Evolutionary conservation across 2,329 filamentous ascomycete species (phyloP).

Genomic region (Blastomyces gilchristii): DNA sequence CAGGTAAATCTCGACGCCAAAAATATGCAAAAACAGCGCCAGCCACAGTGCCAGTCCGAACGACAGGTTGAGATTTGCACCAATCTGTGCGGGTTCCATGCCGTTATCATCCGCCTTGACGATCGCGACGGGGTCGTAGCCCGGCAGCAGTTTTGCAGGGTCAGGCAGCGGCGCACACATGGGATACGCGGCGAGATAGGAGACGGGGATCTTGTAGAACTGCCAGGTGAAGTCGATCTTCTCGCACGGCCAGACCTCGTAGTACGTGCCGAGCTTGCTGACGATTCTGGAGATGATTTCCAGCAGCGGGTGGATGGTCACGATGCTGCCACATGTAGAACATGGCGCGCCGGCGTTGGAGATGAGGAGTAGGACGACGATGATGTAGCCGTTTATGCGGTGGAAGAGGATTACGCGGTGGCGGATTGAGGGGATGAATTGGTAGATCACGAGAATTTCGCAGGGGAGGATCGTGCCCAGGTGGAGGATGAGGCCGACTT

Average conservation of each 20-base stretch:
- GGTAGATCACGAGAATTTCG: conserved; percentile 30
- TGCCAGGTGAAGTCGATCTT: conserved; percentile 38
- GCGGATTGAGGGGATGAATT: conserved; percentile 37
- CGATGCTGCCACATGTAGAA: conserved; percentile 29
- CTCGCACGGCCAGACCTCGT: conserved; percentile 36
- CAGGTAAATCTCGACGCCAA: conserved; percentile 43
- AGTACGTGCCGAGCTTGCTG: conserved; percentile 26
- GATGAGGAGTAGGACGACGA: conserved; percentile 41
- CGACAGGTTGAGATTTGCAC: conserved; percentile 36
- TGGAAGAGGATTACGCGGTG: conserved; percentile 46
- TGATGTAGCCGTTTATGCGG: conserved; percentile 50
- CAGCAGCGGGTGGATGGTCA: conserved; percentile 27
- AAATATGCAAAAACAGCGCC: conserved; percentile 41
- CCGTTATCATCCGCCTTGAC: conserved; percentile 14
- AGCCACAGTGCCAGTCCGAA: conserved; percentile 49
- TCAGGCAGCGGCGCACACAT: conserved; percentile 8
- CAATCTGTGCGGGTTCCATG: conserved; percentile 24
- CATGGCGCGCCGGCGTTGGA: conserved; percentile 42
- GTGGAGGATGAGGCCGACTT: conserved; percentile 36
- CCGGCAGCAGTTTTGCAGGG: not conserved
- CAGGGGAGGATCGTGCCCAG: conserved; percentile 33
- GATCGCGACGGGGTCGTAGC: conserved; percentile 2
- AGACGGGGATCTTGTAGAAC: conserved; percentile 28
- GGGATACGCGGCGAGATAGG: conserved; percentile 21
- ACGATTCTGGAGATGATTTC: conserved; percentile 35